These are phyloP conservation scores for Lenwebbia sp. DNA, from an alignment of 345 rosid genomes.

Conservation along the genomic window DNA sequence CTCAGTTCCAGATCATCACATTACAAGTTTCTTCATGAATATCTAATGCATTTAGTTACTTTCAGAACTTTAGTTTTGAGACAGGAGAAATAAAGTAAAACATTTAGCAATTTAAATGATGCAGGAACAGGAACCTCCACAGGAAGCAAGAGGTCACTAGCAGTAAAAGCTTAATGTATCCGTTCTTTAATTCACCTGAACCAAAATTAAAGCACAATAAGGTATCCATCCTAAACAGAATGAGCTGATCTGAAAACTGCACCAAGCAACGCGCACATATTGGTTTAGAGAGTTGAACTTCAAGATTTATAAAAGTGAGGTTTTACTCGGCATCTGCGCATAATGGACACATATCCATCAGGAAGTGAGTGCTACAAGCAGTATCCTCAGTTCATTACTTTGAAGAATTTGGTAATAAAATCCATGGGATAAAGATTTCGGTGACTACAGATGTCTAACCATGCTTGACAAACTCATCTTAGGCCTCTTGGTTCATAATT, in stretches of 20 bases:
- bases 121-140: not conserved
- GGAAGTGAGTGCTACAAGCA: not conserved
- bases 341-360: not conserved
- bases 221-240: not conserved
- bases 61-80: not conserved
- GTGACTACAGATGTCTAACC: not conserved
- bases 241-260: not conserved
- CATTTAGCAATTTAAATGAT: not conserved
- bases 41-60: not conserved
- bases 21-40: not conserved
- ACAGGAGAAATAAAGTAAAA: not conserved
- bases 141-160: not conserved
- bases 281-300: not conserved
- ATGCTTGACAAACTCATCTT: not conserved
- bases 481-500: not conserved
- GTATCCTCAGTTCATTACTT: not conserved
- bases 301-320: not conserved
- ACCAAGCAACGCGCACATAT: not conserved
- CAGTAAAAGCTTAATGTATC: not conserved
- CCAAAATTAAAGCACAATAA: not conserved
- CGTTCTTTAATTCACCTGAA: not conserved
- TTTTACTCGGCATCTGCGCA: not conserved
- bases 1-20: not conserved
- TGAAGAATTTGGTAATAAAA: not conserved
- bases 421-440: not conserved